Evolutionary conservation across 129 eudicot species (phyloP).

Genomic region (Lactuca sativa): DNA sequence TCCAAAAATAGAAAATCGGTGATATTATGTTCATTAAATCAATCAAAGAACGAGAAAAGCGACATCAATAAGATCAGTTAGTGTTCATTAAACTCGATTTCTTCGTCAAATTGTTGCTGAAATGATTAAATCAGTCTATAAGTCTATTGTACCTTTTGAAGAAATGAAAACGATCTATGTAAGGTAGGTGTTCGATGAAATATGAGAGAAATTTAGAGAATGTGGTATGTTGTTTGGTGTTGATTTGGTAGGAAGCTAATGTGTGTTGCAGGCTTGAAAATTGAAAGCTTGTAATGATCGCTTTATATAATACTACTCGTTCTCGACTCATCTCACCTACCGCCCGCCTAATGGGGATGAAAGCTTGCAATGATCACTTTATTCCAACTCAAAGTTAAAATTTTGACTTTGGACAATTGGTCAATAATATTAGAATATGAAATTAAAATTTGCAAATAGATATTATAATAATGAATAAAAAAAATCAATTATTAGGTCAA

Average conservation of each 20-base stretch:
- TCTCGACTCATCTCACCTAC: constrained; percentile 36
- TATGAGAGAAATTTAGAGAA: background rate
- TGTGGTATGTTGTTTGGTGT: constrained; percentile 22
- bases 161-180: background rate
- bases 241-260: constrained; percentile 32
- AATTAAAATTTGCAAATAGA: background rate
- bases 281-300: background rate
- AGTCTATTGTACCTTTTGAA: constrained; percentile 18
- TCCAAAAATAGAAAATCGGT: background rate
- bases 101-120: background rate
- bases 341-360: constrained; percentile 28
- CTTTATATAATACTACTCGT: constrained; percentile 18
- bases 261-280: constrained; percentile 15
- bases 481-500: background rate
- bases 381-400: constrained; percentile 12
- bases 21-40: constrained; percentile 3
- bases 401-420: constrained; percentile 14
- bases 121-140: background rate
- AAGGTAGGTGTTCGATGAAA: constrained; percentile 25
- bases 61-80: background rate
- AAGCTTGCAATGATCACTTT: too few relatives aligned
- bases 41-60: background rate
- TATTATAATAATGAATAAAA: too few relatives aligned
- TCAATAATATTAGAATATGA: background rate
- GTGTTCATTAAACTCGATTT: background rate